These are phyloP conservation scores for Stagonosporopsis rhizophila DNA, from an alignment of 2,329 filamentous ascomycete genomes.

Conservation along the genomic window DNA sequence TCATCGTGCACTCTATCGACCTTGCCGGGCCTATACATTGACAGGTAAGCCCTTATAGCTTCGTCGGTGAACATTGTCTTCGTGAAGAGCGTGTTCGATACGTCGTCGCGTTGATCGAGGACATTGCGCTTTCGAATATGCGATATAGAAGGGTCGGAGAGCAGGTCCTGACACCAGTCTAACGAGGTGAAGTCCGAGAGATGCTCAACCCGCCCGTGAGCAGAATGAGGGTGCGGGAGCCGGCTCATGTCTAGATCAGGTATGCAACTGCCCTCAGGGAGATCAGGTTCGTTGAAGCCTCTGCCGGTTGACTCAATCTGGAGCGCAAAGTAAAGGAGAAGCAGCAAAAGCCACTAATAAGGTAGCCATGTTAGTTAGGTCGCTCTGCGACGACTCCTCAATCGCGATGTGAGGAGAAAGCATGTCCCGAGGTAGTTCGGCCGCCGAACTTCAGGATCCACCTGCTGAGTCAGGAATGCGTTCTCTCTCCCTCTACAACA, in stretches of 20 bases:
- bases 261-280: too few species aligned
- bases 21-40: conserved; percentile 28
- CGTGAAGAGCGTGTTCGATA: conserved; percentile 33
- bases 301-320: not conserved
- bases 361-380: not conserved
- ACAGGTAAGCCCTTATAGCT: conserved; percentile 34
- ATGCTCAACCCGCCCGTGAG: conserved; percentile 24
- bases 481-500: not conserved
- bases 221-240: conserved; percentile 12
- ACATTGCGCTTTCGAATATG: conserved; percentile 25
- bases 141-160: conserved; percentile 33
- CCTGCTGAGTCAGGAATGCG: conserved; percentile 12
- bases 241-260: conserved; percentile 1
- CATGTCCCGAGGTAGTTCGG: conserved; percentile 17
- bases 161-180: conserved; percentile 35
- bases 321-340: not conserved
- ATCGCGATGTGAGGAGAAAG: not conserved
- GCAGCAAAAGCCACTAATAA: too few species aligned
- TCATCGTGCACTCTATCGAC: conserved; percentile 8
- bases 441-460: conserved; percentile 1
- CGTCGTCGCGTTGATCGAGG: conserved; percentile 6
- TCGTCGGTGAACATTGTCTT: conserved; percentile 34
- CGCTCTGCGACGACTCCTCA: conserved; percentile 15
- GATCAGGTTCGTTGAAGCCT: too few species aligned
- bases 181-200: conserved; percentile 36